Conservation (phyloP, 768 basidiomycete genomes). For the Mycena olivaceomarginata region DNA sequence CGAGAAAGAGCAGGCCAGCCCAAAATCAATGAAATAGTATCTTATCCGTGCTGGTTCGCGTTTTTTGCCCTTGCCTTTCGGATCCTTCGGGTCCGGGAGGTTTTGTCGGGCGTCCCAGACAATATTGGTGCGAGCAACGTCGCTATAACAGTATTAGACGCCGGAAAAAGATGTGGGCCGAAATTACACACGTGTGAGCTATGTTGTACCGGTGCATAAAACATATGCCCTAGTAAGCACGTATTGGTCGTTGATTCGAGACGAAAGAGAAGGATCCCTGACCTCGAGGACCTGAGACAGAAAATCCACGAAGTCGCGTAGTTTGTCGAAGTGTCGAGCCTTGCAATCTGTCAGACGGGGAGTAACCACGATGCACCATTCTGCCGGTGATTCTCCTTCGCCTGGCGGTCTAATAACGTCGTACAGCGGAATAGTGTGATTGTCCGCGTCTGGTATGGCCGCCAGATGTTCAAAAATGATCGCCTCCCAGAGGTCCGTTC, state of each 20-base stretch:
- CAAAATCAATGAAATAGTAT: conserved; percentile 46
- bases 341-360: conserved; percentile 43
- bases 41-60: conserved; percentile 1
- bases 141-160: conserved; percentile 15
- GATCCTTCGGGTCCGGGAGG: conserved; percentile 26
- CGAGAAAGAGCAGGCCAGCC: conserved; percentile 42
- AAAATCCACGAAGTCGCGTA: conserved; percentile 42
- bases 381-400: background rate
- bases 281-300: conserved; percentile 42
- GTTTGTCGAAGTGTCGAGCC: conserved; percentile 29
- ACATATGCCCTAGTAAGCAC: conserved; percentile 32
- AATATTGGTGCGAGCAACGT: conserved; percentile 43
- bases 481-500: conserved; percentile 43
- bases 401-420: conserved; percentile 39
- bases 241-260: background rate
- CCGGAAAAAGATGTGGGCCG: background rate
- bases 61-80: conserved; percentile 28
- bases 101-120: conserved; percentile 42
- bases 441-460: conserved; percentile 43
- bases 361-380: conserved; percentile 44
- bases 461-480: conserved; percentile 36
- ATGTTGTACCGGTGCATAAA: conserved; percentile 46
- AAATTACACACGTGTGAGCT: conserved; percentile 37
- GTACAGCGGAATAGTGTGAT: conserved; percentile 46
- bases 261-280: background rate